A percentile compares a stretch with the other conserved stretches of the same genome.
Conservation (phyloP, 2,329 filamentous ascomycete genomes). For the Sclerotinia glacialis region DNA sequence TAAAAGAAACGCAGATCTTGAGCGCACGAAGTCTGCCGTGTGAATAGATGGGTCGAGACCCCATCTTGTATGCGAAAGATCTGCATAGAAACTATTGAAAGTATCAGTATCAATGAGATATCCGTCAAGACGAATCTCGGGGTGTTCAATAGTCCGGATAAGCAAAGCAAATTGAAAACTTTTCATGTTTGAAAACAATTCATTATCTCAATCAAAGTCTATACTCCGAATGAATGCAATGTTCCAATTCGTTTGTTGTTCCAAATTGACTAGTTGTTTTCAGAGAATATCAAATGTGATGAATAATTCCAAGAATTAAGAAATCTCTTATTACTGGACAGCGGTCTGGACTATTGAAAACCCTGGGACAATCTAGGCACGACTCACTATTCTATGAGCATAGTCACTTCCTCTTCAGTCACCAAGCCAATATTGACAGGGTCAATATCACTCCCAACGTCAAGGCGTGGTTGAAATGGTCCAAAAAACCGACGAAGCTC, state of each 20-base stretch:
- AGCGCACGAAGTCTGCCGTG: conserved; percentile 62
- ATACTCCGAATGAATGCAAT: neutral
- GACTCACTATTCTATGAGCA: conserved; percentile 62
- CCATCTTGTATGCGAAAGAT: conserved; percentile 71
- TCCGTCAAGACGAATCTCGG: neutral
- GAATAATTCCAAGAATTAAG: neutral
- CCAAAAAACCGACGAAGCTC: conserved; percentile 65
- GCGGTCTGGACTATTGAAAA: neutral
- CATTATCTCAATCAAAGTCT: neutral
- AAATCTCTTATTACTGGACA: neutral
- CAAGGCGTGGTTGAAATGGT: conserved; percentile 59
- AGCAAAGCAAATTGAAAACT: neutral
- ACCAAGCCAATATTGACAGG: conserved; percentile 69
- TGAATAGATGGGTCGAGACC: conserved; percentile 67
- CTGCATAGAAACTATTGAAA: conserved; percentile 59
- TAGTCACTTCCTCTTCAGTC: conserved; percentile 61
- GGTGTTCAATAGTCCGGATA: neutral
- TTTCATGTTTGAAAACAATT: neutral
- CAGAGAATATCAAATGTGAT: neutral
- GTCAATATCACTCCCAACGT: conserved; percentile 62
- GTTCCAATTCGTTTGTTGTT: neutral
- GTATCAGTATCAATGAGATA: neutral
- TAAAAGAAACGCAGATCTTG: conserved; percentile 67
- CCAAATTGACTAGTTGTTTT: neutral
- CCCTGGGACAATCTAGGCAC: neutral